Evolutionary conservation across 1,284 basidiomycete genomes (phyloP), one percentile per base, ranked within the genome.

Genomic region (Vanrija pseudolonga): DNA sequence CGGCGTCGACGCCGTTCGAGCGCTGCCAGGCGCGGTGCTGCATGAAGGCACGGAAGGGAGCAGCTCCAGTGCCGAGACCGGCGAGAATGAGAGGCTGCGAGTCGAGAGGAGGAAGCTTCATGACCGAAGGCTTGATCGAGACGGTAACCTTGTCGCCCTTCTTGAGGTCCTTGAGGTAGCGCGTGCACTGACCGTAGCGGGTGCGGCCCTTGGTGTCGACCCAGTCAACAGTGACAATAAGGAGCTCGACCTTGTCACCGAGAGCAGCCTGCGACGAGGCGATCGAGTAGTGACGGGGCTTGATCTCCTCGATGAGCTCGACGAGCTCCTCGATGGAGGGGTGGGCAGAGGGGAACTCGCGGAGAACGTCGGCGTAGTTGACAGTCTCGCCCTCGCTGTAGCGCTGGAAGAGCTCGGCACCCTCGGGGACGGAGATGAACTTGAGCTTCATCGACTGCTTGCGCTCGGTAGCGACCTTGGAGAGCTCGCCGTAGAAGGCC

Each of bases 151-250:
- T 87, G 75, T 90, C 88, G 32, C 96, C 96, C 23, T 87, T 76
- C 69, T 83, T 83, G 51, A 98, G 83, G 40, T 82, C 84, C 23
- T 88, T 85, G 40, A 98, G 85, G 78, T 98, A 98, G 62, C 93
- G 84, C 3, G 96, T 98, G 77, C 95, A 98, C 78, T 98, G 95
- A 38, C 95, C 95, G 76, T 84, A 96, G 60, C 90, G 85, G 24
- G 81, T 81, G 44, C 84, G 80, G 52, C 90, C 95, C 65, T 80
- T 83, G 11, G 92, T 86, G 28, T 88, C 87, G 49, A 83, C 72
- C 95, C 95, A 98, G 65, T 98, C 93, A 23, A 98, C 95, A 6
- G 91, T 94, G 42, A 98, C 95, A 57, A 98, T 88, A 58, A 98
- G 80, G 45, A 98, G 79, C 76, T 98, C 93, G 17, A 98, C 91